phyloP scores from a whole-genome alignment of 805 yeast genomes.

The Yarrowia deformans region DNA sequence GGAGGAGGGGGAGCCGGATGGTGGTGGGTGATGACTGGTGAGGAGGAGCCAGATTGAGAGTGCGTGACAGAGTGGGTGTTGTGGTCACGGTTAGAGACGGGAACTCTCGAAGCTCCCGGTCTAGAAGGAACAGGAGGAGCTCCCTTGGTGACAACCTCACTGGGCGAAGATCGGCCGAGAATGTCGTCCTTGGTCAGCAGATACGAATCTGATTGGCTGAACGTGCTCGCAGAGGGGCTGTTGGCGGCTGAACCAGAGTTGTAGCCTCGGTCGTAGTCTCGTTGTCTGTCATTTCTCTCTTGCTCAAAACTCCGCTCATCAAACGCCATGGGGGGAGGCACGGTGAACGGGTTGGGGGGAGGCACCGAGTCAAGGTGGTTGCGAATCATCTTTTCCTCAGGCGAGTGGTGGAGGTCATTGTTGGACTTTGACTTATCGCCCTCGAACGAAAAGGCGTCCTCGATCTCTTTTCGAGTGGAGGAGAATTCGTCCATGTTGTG shows the following conservation, averaged over 20 bases:
- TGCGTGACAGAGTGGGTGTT: not conserved
- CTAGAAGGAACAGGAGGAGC: conserved; percentile 16
- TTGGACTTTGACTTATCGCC: not conserved
- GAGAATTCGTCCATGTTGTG: conserved; percentile 17
- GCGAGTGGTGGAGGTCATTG: not conserved
- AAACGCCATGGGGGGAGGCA: conserved; percentile 25
- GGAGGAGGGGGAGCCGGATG: conserved; percentile 26
- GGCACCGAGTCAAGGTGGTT: conserved; percentile 18
- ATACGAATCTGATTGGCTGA: not conserved
- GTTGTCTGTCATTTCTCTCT: not conserved
- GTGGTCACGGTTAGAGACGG: not conserved
- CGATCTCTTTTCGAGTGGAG: conserved; percentile 25
- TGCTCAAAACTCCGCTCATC: conserved; percentile 14
- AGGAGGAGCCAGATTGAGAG: not conserved
- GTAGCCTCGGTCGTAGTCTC: too few relatives aligned
- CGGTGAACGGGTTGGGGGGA: conserved; percentile 30
- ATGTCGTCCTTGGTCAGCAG: conserved; percentile 18
- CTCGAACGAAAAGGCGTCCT: conserved; percentile 34
- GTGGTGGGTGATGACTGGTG: conserved; percentile 3
- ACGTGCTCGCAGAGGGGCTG: conserved; percentile 1
- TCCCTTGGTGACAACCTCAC: not conserved
- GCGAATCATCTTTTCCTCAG: conserved; percentile 36
- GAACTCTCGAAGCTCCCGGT: not conserved
- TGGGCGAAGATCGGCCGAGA: not conserved
- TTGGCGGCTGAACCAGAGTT: not conserved